phyloP scores from a whole-genome alignment of 495 filamentous ascomycete genomes.

The Trichoderma asperelloides region DNA sequence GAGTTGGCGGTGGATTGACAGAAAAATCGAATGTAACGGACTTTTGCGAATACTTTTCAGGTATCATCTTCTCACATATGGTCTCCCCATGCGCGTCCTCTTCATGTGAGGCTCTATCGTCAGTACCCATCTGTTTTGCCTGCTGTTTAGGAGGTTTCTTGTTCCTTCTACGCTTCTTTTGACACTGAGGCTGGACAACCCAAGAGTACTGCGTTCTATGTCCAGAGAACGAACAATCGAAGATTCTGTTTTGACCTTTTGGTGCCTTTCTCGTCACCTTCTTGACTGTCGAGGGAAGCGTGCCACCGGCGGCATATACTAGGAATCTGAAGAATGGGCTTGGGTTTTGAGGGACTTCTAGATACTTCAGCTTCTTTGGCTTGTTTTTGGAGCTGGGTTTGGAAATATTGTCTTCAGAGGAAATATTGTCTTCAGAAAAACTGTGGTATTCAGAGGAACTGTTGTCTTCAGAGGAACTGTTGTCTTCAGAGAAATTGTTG shows the following conservation, averaged over 20 bases:
- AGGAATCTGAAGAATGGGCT: background rate
- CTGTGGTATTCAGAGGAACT: too few species aligned
- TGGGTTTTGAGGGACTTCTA: background rate
- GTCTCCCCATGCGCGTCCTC: too few species aligned
- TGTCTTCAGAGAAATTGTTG: too few species aligned
- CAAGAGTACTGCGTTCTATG: background rate
- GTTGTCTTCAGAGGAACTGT: too few species aligned
- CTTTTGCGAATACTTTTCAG: too few species aligned
- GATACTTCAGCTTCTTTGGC: background rate
- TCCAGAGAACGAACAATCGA: background rate
- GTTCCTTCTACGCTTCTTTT: background rate
- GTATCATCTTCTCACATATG: too few species aligned
- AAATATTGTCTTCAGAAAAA: too few species aligned
- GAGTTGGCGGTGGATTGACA: too few species aligned
- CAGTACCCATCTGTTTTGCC: too few species aligned
- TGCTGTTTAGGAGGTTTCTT: background rate
- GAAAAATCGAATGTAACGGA: too few species aligned
- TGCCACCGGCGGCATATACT: background rate
- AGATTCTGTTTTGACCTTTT: background rate
- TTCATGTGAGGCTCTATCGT: too few species aligned
- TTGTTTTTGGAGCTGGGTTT: background rate
- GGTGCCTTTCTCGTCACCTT: background rate
- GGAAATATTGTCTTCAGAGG: too few species aligned
- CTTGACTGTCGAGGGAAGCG: background rate
- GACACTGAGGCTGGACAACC: background rate